These are phyloP conservation scores for Coemansia umbellata DNA, from an alignment of 192 early-diverging fungal species.

Conservation along the genomic window DNA sequence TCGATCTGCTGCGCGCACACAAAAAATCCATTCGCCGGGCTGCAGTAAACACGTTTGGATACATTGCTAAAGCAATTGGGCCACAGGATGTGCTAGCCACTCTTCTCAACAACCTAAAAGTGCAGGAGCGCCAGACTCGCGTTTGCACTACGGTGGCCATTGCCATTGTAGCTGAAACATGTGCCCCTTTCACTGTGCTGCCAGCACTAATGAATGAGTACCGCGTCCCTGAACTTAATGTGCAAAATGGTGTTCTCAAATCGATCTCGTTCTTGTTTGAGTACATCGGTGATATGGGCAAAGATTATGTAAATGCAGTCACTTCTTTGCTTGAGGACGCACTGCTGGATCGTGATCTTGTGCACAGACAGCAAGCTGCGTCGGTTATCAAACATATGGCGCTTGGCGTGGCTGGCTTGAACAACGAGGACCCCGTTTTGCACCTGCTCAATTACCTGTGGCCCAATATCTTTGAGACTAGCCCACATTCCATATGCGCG, in stretches of 20 bases:
- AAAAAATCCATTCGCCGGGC: conserved; percentile 94
- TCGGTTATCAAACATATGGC: conserved; percentile 93
- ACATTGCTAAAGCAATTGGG: conserved; percentile 98
- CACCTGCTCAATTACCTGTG: conserved; percentile 95
- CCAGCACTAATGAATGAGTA: conserved; percentile 99
- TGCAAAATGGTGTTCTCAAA: conserved; percentile 99
- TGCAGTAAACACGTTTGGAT: conserved; percentile 97
- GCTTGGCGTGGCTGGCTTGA: conserved; percentile 86
- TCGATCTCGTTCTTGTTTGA: conserved; percentile 95
- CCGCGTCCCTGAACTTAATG: conserved; percentile 97
- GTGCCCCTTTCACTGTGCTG: conserved; percentile 95
- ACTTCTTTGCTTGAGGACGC: conserved; percentile 95
- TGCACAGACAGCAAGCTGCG: conserved; percentile 97
- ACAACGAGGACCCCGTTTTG: conserved; percentile 89
- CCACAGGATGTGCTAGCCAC: conserved; percentile 99
- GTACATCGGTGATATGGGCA: conserved; percentile 98
- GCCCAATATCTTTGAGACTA: conserved; percentile 98
- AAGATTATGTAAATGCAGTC: conserved; percentile 97
- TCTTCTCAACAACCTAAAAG: conserved; percentile 95
- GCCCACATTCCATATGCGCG: conserved; percentile 96
- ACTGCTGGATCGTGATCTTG: conserved; percentile 94
- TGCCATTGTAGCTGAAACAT: conserved; percentile 95
- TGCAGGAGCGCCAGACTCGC: conserved; percentile 98
- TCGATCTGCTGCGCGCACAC: conserved; percentile 96
- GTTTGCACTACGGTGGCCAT: conserved; percentile 99